Percentiles rank a stretch among this genome's conserved stretches.
phyloP scores from a whole-genome alignment of 176 grass and related monocot species.

The Zea mays region DNA sequence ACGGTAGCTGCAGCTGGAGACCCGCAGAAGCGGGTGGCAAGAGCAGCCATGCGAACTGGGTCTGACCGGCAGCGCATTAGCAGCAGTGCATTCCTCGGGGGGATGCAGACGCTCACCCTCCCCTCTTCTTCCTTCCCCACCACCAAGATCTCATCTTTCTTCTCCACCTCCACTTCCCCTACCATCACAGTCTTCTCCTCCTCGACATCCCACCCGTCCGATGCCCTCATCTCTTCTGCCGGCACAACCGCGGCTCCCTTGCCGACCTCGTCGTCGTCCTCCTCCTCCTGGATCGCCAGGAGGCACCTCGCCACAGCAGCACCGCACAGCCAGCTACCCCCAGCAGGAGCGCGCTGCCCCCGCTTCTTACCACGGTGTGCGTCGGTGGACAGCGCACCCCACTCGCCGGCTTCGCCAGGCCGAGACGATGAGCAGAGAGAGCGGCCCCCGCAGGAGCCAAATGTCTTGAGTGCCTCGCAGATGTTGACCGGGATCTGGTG shows the following conservation, averaged over 20 bases:
- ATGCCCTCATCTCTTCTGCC: constrained; percentile 47
- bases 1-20: constrained; percentile 61
- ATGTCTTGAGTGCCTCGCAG: constrained; percentile 81
- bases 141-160: constrained; percentile 76
- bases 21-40: constrained; percentile 72
- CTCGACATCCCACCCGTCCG: constrained; percentile 54
- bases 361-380: constrained; percentile 34
- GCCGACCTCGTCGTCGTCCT: constrained; percentile 31
- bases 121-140: constrained; percentile 69
- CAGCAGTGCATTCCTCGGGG: constrained; percentile 83
- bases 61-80: constrained; percentile 95
- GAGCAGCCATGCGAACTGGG: constrained; percentile 83
- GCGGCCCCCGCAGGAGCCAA: constrained; percentile 76
- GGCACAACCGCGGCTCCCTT: constrained; percentile 47
- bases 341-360: constrained; percentile 16
- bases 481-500: constrained; percentile 96
- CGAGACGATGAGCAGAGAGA: constrained; percentile 71
- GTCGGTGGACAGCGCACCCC: constrained; percentile 22
- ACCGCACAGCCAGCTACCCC: constrained; percentile 60
- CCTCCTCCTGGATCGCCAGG: constrained; percentile 55
- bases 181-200: constrained; percentile 54
- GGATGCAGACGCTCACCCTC: constrained; percentile 86
- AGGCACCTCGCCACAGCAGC: constrained; percentile 79
- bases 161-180: constrained; percentile 58
- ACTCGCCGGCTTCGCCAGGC: constrained; percentile 11